Evolutionary conservation across 1,284 basidiomycete genomes (phyloP), one percentile per base, ranked within the genome.

Genomic region (Ustilago sp.): DNA sequence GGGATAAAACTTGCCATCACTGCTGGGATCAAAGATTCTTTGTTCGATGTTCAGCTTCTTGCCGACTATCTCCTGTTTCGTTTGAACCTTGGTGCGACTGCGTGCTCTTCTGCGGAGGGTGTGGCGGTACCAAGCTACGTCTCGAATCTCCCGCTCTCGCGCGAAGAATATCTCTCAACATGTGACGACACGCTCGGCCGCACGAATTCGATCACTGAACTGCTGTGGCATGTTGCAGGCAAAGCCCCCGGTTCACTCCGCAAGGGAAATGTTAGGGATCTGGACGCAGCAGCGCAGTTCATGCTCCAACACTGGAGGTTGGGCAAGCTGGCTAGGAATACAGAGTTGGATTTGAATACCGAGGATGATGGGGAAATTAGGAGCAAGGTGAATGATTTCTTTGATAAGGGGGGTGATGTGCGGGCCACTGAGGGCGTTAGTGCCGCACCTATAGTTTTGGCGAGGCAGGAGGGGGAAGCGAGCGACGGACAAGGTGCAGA

Each of bases 1-100:
- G 96, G 94, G 5, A 89, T 98, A 63, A 98, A 97, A 87, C 90
- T 98, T 32, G 95, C 94, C 47, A 88, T 98, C 64, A 96, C 96
- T 48, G 95, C 93, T 77, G 96, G 95, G 28, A 95, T 98, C 88
- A 98, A 98, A 87, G 93, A 95, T 88, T 91, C 92, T 12, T 87
- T 98, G 63, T 96, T 97, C 83, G 93, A 95, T 85, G 88, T 91
- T 56, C 93, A 96, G 85, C 89, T 91, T 2, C 89, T 97, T 43
- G 92, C 93, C 32, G 90, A 93, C 71, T 98, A 98, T 87, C 88
- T 98, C 23, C 87, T 97, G n/a, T 95, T 93, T 87, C 89, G 92
- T 70, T 88, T 98, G 68, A 95, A 95, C 87, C 87, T 93, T 53
- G 69, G 88, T 17, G 35, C 62, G 4, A 23, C 39, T 8, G 4